Evolutionary conservation across 352 stramenopile genomes (phyloP).

Genomic region (Stephanocyclus meneghinianus): DNA sequence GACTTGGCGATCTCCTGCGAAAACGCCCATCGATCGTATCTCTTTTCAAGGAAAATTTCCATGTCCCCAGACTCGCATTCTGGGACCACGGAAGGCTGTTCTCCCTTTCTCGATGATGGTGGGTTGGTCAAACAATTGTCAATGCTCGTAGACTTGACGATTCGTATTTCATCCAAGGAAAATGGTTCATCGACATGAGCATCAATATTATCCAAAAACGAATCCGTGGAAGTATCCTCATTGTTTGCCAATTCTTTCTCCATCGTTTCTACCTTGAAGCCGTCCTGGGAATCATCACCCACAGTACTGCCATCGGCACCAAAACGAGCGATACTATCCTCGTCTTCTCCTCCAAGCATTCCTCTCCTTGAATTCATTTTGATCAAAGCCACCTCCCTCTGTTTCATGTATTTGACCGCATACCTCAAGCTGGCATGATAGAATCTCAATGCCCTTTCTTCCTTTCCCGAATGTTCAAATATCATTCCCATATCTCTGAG

Average conservation of each 20-base stretch:
- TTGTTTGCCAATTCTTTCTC: neutral
- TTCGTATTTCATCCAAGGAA: constrained; percentile 46
- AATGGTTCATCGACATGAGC: constrained; percentile 41
- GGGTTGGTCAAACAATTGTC: constrained; percentile 12
- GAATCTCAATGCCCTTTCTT: constrained; percentile 75
- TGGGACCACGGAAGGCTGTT: neutral
- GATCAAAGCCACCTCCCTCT: neutral
- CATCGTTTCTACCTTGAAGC: neutral
- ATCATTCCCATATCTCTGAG: constrained; percentile 81
- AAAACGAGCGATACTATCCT: neutral
- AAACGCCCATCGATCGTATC: constrained; percentile 48
- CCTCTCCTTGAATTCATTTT: neutral
- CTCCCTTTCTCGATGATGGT: neutral
- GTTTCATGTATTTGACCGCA: constrained; percentile 46
- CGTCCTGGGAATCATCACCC: neutral
- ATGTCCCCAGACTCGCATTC: constrained; percentile 52
- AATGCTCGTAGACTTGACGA: constrained; percentile 36
- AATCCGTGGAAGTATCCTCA: constrained; percentile 2
- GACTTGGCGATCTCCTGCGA: constrained; percentile 1
- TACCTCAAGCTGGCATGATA: constrained; percentile 80
- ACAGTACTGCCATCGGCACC: neutral
- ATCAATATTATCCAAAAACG: constrained; percentile 31
- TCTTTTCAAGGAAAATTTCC: constrained; percentile 58
- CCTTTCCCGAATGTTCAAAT: constrained; percentile 65
- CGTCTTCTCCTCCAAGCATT: neutral